Percentiles rank a stretch among this genome's conserved stretches.
Evolutionary conservation across 495 filamentous ascomycete species (phyloP).

Genomic region (Astrocystis sublimbata): DNA sequence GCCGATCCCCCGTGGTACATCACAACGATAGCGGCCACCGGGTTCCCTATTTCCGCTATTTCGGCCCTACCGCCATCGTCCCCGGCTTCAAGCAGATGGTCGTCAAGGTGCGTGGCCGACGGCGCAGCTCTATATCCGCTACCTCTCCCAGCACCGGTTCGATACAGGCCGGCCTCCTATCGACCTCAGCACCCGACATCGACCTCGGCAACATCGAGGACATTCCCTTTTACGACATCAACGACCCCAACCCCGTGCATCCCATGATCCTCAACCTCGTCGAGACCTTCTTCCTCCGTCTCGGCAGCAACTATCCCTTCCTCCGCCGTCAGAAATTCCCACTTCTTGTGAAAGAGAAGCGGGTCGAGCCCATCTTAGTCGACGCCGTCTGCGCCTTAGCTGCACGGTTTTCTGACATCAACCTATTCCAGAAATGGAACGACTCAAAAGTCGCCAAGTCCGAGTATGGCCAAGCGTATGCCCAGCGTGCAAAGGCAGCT

Average conservation of each 20-base stretch:
- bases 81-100: slow-evolving; percentile 94
- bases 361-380: slow-evolving; percentile 82
- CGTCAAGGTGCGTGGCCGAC: slow-evolving; percentile 62
- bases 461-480: slow-evolving; percentile 71
- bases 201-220: slow-evolving; percentile 60
- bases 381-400: slow-evolving; percentile 80
- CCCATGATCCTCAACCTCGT: slow-evolving; percentile 72
- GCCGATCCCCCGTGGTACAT: slow-evolving; percentile 43
- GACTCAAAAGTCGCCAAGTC: slow-evolving; percentile 56
- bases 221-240: slow-evolving; percentile 76
- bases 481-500: slow-evolving; percentile 71
- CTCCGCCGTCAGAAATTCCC: slow-evolving; percentile 68
- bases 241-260: slow-evolving; percentile 64
- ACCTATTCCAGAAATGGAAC: slow-evolving; percentile 58
- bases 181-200: slow-evolving; percentile 39
- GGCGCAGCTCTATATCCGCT: slow-evolving; percentile 49
- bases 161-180: slow-evolving; percentile 29
- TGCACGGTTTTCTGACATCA: slow-evolving; percentile 75
- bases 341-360: slow-evolving; percentile 70
- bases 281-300: slow-evolving; percentile 73
- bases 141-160: slow-evolving; percentile 39
- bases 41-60: slow-evolving; percentile 85
- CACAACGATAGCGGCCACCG: slow-evolving; percentile 57
- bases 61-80: slow-evolving; percentile 85
- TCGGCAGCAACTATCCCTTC: slow-evolving; percentile 84